A percentile compares a stretch with the other conserved stretches of the same genome.
Evolutionary conservation across 192 early-diverging fungal species (phyloP).

Genomic region (Linderina pennispora): DNA sequence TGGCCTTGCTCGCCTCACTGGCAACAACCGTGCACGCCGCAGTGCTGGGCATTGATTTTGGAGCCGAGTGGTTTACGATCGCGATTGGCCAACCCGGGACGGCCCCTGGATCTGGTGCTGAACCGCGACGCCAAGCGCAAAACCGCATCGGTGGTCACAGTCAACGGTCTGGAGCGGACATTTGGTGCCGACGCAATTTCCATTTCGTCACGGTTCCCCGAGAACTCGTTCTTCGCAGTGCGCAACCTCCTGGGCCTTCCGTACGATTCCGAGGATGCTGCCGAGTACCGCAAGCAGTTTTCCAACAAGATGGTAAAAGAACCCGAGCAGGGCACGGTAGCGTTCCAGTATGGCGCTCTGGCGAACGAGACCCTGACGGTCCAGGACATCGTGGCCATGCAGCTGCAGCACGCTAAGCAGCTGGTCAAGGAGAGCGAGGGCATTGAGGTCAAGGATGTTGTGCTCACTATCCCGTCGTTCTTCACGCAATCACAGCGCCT

Average conservation of each 20-base stretch:
- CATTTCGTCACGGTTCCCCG: conserved; percentile 48
- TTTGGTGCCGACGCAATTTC: conserved; percentile 83
- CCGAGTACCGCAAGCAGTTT: conserved; percentile 70
- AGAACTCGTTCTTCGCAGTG: conserved; percentile 72
- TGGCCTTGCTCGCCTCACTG: conserved; percentile 6
- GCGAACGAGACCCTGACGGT: conserved; percentile 52
- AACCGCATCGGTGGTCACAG: conserved; percentile 74
- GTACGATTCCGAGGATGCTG: conserved; percentile 63
- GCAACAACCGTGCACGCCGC: conserved; percentile 44
- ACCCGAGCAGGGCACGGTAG: conserved; percentile 55
- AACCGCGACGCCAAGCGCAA: conserved; percentile 96
- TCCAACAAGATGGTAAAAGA: conserved; percentile 74
- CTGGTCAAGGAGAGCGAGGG: conserved; percentile 74
- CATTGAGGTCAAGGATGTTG: conserved; percentile 74
- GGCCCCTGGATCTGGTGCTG: conserved; percentile 88
- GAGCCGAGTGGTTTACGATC: conserved; percentile 97
- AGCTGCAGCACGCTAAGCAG: conserved; percentile 80
- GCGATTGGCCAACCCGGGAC: conserved; percentile 86
- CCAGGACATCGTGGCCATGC: conserved; percentile 92
- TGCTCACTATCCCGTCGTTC: conserved; percentile 93
- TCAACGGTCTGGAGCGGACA: conserved; percentile 74
- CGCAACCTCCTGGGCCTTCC: conserved; percentile 78
- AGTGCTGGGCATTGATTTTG: conserved; percentile 95
- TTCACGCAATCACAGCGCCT: conserved; percentile 87
- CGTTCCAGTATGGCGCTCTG: conserved; percentile 60